phyloP scores from a whole-genome alignment of 2,329 filamentous ascomycete genomes.

The Teratosphaeria gauchensis region DNA sequence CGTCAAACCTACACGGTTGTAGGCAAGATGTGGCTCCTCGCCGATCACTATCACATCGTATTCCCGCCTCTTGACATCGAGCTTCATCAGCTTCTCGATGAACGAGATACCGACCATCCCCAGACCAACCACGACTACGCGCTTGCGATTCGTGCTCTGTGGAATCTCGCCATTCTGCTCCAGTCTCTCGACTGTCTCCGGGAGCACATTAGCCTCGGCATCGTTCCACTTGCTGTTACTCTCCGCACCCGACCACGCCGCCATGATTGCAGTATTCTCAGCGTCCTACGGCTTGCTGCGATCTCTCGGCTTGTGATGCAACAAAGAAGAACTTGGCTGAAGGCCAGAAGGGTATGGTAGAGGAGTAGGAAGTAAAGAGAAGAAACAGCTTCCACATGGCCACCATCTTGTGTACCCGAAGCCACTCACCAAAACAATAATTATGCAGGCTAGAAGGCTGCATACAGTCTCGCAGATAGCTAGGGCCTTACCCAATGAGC shows the following conservation, averaged over 20 bases:
- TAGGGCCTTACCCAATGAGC: not conserved
- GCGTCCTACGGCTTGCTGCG: not conserved
- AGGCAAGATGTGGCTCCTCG: constrained; percentile 78
- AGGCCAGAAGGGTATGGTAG: not conserved
- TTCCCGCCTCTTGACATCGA: constrained; percentile 63
- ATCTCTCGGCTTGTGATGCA: not conserved
- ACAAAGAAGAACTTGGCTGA: not conserved
- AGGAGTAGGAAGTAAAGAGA: not conserved
- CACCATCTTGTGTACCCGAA: not conserved
- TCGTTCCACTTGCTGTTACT: constrained; percentile 39
- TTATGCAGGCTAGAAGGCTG: not conserved
- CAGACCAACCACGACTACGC: constrained; percentile 72
- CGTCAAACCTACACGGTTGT: constrained; percentile 82
- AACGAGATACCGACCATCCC: constrained; percentile 60
- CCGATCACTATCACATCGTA: constrained; percentile 80
- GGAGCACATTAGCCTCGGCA: constrained; percentile 35
- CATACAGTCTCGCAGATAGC: not conserved
- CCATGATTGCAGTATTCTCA: not conserved
- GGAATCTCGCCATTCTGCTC: constrained; percentile 25
- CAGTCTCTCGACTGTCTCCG: constrained; percentile 33
- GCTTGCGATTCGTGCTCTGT: constrained; percentile 43
- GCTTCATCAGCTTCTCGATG: constrained; percentile 81
- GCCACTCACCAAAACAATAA: not conserved
- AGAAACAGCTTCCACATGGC: not conserved
- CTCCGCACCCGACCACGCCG: constrained; percentile 16